Evolutionary conservation across 768 basidiomycete genomes (phyloP), one percentile per base, ranked within the genome.

Genomic region (Trametes meyenii): DNA sequence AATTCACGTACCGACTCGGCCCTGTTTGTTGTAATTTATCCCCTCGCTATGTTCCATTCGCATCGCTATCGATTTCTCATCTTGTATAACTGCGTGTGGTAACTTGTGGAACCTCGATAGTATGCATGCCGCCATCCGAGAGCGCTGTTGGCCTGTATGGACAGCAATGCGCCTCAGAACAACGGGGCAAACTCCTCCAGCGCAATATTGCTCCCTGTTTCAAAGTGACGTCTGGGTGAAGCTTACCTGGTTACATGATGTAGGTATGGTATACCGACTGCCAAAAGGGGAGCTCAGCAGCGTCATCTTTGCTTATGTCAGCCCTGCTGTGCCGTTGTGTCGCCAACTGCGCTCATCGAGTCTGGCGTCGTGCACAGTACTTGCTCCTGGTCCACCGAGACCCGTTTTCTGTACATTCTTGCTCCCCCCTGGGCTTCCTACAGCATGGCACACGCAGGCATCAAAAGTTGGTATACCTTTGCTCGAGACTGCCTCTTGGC

Each of bases 391-490:
- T 44, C 56, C 55, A 49, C 56, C 55, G 42, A 38, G 16, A 38
- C 53, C 45, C 36, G 14, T 50, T 52, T 8, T 43, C 40, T 56
- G 54, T 51, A 64, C 42, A 55, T 50, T 51, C 35, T 42, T 38
- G 13, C 39, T 44, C 23, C 17, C 1, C 17, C 49, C 50, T 35
- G 23, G 29, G 35, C 36, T n/a, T 24, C 55, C 45, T 21, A 23
- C 24, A 66, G 38, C 33, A 71, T 71, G 72, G 66, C 65, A 39
- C 63, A 67, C 39, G 72, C 72, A 55, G 72, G 72, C 23, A 69
- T 71, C 49, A 73, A 71, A 66, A 71, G 72, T 73, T 40, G 48
- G 68, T 66, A 65, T 49, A 29, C 13, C 17, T 46, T 19, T 64
- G 5, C 57, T 16, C n/a, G 52, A 39, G 50, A 56, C 24, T 56